phyloP scores from a whole-genome alignment of 805 yeast species.

The Metschnikowia borealis region DNA sequence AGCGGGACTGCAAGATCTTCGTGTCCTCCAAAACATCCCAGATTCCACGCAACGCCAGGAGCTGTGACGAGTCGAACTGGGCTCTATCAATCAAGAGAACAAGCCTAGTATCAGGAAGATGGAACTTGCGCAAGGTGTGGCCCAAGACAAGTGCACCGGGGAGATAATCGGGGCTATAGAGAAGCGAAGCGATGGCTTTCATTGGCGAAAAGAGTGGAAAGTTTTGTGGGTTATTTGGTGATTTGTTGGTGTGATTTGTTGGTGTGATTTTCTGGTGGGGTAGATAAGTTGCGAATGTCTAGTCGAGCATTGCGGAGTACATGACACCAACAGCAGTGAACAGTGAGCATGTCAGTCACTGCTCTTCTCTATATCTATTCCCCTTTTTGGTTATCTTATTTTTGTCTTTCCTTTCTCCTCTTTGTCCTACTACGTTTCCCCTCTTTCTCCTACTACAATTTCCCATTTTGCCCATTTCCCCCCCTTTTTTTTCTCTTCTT shows the following conservation, averaged over 20 bases:
- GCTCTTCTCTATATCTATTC: too few relatives aligned
- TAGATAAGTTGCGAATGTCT: conserved; percentile 1
- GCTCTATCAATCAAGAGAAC: conserved; percentile 34
- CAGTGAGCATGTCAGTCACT: too few relatives aligned
- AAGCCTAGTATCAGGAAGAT: conserved; percentile 12
- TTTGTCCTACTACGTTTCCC: not conserved
- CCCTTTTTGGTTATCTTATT: too few relatives aligned
- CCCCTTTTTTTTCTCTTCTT: too few relatives aligned
- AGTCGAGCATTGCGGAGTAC: conserved; percentile 2
- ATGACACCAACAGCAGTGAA: not conserved
- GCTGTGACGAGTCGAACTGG: conserved; percentile 25
- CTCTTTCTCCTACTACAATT: too few relatives aligned
- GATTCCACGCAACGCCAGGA: conserved; percentile 21
- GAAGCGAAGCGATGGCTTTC: conserved; percentile 19
- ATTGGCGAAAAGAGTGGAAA: not conserved
- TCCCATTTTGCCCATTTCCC: too few relatives aligned
- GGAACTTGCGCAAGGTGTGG: conserved; percentile 19
- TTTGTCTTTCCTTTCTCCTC: too few relatives aligned
- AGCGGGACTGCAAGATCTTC: conserved; percentile 22
- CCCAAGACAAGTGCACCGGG: conserved; percentile 59
- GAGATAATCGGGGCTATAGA: conserved; percentile 48
- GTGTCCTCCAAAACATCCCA: conserved; percentile 33
- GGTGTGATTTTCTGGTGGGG: not conserved
- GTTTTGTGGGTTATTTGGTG: not conserved
- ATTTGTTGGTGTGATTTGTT: not conserved